Evolutionary conservation across 2,329 filamentous ascomycete genomes (phyloP).

Genomic region (Trichoderma semiorbis): DNA sequence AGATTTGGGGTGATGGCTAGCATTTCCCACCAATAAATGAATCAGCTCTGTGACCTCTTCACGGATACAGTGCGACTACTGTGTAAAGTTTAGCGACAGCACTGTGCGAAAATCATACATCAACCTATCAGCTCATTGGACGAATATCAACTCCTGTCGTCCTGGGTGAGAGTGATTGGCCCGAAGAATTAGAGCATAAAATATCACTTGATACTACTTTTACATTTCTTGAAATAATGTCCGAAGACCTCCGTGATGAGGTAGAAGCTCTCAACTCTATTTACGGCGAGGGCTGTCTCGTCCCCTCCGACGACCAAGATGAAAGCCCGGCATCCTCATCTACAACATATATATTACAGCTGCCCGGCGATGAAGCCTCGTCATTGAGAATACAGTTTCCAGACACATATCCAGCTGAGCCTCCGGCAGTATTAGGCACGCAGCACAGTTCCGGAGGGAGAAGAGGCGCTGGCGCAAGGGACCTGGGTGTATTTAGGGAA

Average conservation of each 20-base stretch:
- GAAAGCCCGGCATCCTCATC: constrained; percentile 9
- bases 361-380: constrained; percentile 60
- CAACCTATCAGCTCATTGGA: background rate
- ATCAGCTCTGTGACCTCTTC: background rate
- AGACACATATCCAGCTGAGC: constrained; percentile 66
- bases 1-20: too few species aligned
- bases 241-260: constrained; percentile 66
- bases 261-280: constrained; percentile 81
- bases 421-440: constrained; percentile 71
- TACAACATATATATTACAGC: constrained; percentile 55
- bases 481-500: constrained; percentile 65
- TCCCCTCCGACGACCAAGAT: constrained; percentile 34
- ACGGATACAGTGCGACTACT: background rate
- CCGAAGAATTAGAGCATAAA: background rate
- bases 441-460: constrained; percentile 74
- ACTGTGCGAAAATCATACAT: constrained; percentile 19
- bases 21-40: background rate
- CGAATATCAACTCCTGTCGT: background rate
- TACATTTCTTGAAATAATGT: constrained; percentile 38
- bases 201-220: background rate
- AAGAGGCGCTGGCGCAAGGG: constrained; percentile 67
- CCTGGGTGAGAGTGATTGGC: background rate
- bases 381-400: constrained; percentile 68
- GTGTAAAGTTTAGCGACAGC: background rate
- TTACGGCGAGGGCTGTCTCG: constrained; percentile 66